Conservation (phyloP, 2,329 filamentous ascomycete species). For the Neopestalotiopsis rosae region DNA sequence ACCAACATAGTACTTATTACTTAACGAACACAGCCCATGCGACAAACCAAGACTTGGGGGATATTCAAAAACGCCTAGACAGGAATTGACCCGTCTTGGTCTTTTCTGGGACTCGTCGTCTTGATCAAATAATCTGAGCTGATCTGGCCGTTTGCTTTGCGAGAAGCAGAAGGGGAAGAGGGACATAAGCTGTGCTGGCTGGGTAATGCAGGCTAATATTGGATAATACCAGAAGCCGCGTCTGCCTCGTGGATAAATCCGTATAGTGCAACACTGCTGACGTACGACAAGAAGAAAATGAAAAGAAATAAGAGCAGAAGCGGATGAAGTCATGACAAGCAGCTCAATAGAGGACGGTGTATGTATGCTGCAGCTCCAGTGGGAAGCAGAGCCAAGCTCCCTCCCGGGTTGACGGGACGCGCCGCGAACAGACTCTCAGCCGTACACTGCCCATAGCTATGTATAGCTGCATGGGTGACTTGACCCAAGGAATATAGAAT, state of each 20-base stretch:
- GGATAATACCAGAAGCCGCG: constrained; percentile 14
- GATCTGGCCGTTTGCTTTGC: neutral
- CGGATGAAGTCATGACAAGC: neutral
- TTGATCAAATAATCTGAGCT: neutral
- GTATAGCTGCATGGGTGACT: no score
- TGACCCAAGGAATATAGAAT: no score
- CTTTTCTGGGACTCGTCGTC: neutral
- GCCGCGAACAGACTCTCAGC: constrained; percentile 5
- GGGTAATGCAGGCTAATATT: constrained; percentile 12
- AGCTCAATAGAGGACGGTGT: neutral
- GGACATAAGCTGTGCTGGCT: neutral
- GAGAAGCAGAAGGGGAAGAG: neutral
- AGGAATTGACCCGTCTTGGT: neutral
- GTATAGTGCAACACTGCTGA: constrained; percentile 12
- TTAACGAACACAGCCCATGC: constrained; percentile 2
- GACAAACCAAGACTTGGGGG: neutral
- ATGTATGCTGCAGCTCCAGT: neutral
- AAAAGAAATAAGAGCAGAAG: neutral
- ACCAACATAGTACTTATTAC: neutral
- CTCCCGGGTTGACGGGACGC: neutral
- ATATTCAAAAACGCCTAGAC: constrained; percentile 4
- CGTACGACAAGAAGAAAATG: neutral
- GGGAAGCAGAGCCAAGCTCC: neutral
- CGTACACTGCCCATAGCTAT: no score
- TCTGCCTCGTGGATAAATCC: constrained; percentile 16